Base-by-base conservation (phyloP, 805 yeast genomes). In the Kregervanrija pseudodelftensis region DNA sequence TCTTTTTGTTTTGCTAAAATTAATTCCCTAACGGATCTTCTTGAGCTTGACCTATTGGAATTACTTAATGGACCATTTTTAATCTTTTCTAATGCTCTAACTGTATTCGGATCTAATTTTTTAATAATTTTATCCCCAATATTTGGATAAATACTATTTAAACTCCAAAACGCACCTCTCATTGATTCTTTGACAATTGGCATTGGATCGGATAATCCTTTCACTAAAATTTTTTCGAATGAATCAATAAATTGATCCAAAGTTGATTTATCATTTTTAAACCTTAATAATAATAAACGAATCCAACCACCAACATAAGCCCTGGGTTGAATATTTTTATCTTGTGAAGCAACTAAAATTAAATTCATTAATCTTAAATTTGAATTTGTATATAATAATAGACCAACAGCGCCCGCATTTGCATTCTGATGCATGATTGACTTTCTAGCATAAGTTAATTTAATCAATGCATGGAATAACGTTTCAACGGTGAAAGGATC, bases 121-220 rank as follows among this genome's bases (percentile, higher is more conserved):
- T 44, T 46, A 43, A 66, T 49, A 5, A 65, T 59, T 12, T 49
- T 51, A 12, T 72, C 76, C 0, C 80, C 84, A 11, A 68, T 64
- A 0, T 62, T 55, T 0, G 86, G 84, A 64, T 77, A 83, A 7
- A 72, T 56, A 15, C 67, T 69, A 52, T 72, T 73, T 44, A 78
- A 73, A 11, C 75, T 67, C 96, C 96, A 90, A 55, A 74, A 91
- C 0, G 88, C 71, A 3, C 70, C 67, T 58, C 95, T 74, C 68
- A 82, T 85, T 0, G 78, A 67, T 54, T 80, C 95, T 51, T 97
- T 73, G 0, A 86, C 96, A 0, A 76, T 67, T 0, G 90, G 87
- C 47, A 84, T 83, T 0, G 96, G 86, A 60, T 90, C 98, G 1
- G 77, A 59, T 1, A 93, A 66, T 15, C 91, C 82, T 52, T 77